Evolutionary conservation across 2,329 filamentous ascomycete genomes (phyloP), one percentile per base, ranked within the genome.

Genomic region (Calonectria hongkongensis): DNA sequence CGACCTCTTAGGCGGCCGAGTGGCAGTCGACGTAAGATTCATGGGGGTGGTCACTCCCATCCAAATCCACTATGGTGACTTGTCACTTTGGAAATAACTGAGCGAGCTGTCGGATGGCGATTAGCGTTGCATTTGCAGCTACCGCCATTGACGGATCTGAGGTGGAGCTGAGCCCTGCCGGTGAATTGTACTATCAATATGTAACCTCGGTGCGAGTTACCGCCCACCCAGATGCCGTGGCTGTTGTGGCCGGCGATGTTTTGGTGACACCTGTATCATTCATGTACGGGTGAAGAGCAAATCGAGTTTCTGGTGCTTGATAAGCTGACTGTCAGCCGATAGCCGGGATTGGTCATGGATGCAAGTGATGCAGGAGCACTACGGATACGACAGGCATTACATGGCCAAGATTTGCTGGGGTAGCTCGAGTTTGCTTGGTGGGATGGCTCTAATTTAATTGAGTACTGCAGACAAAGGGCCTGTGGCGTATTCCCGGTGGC

Each of bases 401-500:
- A 30, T 18, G 48, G 27, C 48, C 54, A 16, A 41, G 21, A 60
- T 16, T 18, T 21, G 30, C 36, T 25, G 36, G 54, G 54, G 54
- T 60, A 60, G 30, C 33, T 41, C 33, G 6, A 58, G 33, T 39
- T 60, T 39, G 54, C 54, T 30, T 66, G 47, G 48, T 36, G 45
- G 43, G 28, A 41, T 60, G 21, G 25, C 30, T 60, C 56, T 36
- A 15, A 60, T 45, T 51, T 25, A 30, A 51, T 54, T 27, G 41
- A 50, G 33, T 43, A 51, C 50, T 36, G 33, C 27, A 39, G 36
- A 62, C 33, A 50, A 43, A 18, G 33, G 33, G 25, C 27, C 39
- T 58, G 66, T 69, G 56, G 56, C 66, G 47, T 50, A 36, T 21
- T 51, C 4, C 33, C 45, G 18, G 33, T 68, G 16, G 16, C n/a